Base-by-base conservation (phyloP, 495 filamentous ascomycete species). In the Extremus antarcticus region DNA sequence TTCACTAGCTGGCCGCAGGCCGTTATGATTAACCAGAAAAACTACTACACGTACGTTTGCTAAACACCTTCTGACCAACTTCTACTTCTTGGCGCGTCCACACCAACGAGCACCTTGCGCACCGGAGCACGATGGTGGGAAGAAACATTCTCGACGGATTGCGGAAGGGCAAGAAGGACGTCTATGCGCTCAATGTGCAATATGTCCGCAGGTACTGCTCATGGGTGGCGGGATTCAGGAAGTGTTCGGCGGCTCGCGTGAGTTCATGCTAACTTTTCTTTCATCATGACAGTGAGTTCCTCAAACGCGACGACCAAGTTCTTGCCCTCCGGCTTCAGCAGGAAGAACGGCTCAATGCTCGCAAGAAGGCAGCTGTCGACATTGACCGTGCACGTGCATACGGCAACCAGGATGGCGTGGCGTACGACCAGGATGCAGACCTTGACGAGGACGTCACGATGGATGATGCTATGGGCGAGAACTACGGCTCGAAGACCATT, bases 271-370 rank as follows among this genome's bases (percentile, higher is more conserved):
- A 22, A 51, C 24, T 25, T 29, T 16, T 51, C 24, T 25, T n/a
- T 20, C 25, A 40, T 16, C 21, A 10, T 1, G 25, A 23, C 50
- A 95, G 90, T 35, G 92, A 98, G 63, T 98, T 94, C 63, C 86
- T 97, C 64, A 98, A 98, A 75, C 82, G 94, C 62, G 92, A 98
- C 70, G 92, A 98, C 60, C 92, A 98, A 72, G 85, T 90, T 53
- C 80, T 97, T 43, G 87, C 90, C 0, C 80, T 89, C 62, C 81
- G 92, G 52, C 74, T 94, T 4, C 89, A 92, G 61, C 83, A 81
- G 66, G 90, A 96, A 65, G 88, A 88, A 54, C 81, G 78, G 43
- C 74, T 86, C 43, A 86, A 88, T 43, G 76, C 79, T 29, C 85
- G 95, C 72, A 80, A 88, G 16, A 85, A 85, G 65, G 85, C 76